These are phyloP conservation scores for Candida koratica DNA, from an alignment of 805 yeast genomes.

Conservation along the genomic window DNA sequence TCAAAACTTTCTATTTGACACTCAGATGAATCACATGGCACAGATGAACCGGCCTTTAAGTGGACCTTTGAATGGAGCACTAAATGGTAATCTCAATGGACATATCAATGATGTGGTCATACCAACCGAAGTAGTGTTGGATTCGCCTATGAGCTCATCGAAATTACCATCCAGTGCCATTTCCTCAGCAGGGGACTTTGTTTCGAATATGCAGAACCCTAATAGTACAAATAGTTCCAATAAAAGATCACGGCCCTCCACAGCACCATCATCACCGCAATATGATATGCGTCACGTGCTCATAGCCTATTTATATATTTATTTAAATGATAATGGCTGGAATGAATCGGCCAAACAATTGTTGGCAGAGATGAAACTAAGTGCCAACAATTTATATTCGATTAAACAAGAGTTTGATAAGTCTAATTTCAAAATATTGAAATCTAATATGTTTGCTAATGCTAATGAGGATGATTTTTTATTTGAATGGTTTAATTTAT, in stretches of 20 bases:
- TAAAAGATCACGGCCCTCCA: constrained; percentile 7
- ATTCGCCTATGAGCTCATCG: constrained; percentile 4
- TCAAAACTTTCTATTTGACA: constrained; percentile 1
- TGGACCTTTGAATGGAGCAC: background rate
- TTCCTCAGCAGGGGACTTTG: background rate
- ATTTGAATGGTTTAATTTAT: constrained; percentile 54
- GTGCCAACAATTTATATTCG: constrained; percentile 11
- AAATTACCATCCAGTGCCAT: background rate
- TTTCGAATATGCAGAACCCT: background rate
- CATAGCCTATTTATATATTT: constrained; percentile 50
- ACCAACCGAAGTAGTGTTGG: constrained; percentile 2
- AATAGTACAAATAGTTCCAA: background rate
- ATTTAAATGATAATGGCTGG: constrained; percentile 43
- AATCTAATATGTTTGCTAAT: constrained; percentile 31
- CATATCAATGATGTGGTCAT: background rate
- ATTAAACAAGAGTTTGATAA: constrained; percentile 12
- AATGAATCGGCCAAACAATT: constrained; percentile 49
- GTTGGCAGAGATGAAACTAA: constrained; percentile 20
- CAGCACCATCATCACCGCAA: constrained; percentile 11
- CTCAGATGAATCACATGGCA: constrained; percentile 2
- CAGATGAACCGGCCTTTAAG: background rate
- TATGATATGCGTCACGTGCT: constrained; percentile 36
- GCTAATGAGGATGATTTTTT: constrained; percentile 43
- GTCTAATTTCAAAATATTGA: constrained; percentile 14
- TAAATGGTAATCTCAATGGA: background rate